Base-by-base conservation (phyloP, 257 asterid species). In the Ilex aquifolium region DNA sequence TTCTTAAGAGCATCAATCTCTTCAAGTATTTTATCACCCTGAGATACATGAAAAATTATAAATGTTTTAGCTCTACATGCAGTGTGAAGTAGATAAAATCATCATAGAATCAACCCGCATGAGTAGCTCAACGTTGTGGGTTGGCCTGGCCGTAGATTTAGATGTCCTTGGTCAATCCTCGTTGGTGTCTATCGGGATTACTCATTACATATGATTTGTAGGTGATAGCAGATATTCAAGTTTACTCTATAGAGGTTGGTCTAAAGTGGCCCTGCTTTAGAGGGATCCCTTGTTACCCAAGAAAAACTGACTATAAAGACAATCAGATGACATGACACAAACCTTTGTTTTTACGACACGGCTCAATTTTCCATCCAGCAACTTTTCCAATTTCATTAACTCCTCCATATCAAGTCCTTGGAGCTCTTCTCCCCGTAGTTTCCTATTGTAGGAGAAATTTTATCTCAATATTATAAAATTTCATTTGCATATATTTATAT, bases 401-500 rank as follows among this genome's bases (percentile, higher is more conserved):
- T 83, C 96, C 52, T 77, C 80, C 74, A 87, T 15, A 31, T 72
- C 72, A 60, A 90, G 96, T 39, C 74, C 95, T 68, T 82, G 77
- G 46, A 87, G 79, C 65, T 83, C 95, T 74, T 90, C 92, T 69
- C 95, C 97, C 53, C 65, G 70, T 3, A 90, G 92, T 64, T 75
- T 88, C 83, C 95, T 85, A 54, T 13, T 31, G 31, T 66, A 17
- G 52, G 7, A 0, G 42, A 8, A 36, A 36, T 36, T 36, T 36
- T 36, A 36, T 36, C 42, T 36, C 42, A 36, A 36, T 36, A 36
- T 36, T 4, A 14, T 12, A 46, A 46, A 7, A 46, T 46, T 46
- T 4, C n/a, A 46, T 6, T 0, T 46, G 52, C 13, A 46, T 2
- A 46, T 6, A 11, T 10, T 2, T 46, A 11, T 3, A 46, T 12